Base-by-base conservation (phyloP, 768 basidiomycete species). In the Roridomyces roridus region DNA sequence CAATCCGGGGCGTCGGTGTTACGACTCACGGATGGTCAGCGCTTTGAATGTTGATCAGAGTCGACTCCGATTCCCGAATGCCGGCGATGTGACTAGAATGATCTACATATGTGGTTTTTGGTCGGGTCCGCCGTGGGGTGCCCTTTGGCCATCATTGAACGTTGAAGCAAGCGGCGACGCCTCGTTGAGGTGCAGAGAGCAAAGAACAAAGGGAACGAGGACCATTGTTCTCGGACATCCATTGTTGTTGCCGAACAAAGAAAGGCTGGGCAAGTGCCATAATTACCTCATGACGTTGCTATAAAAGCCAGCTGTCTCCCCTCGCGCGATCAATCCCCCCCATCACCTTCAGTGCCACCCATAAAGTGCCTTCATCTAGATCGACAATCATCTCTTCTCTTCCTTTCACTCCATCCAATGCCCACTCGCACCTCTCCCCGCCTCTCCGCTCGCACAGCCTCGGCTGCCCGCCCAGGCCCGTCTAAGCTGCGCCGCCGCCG, bases 311-410 rank as follows among this genome's bases (percentile, higher is more conserved):
- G 46, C 46, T 53, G 41, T 46, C 42, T 29, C 25, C n/a, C n/a
- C n/a, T n/a, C n/a, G n/a, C 14, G 49, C 46, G 23, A 20, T 37
- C 45, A 37, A 39, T 24, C 37, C 15, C 48, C 49, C 36, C 56
- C 51, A 49, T 26, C 53, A 58, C 21, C 51, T n/a, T 10, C 31
- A 46, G 26, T 20, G 45, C 44, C 51, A 35, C 40, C 56, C 59
- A 63, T 63, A 63, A 63, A 63, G 61, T n/a, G 36, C 56, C 35
- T 53, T 52, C 51, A 52, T 24, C 29, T 40, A 25, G 35, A 54
- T 41, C 47, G 21, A 55, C 46, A 37, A 61, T 52, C 52, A 43
- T 54, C 60, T 37, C 15, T 17, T 52, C 17, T 47, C 44, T 11
- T 52, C 17, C 42, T 39, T 11, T 29, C 31, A 25, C 25, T 29